Conservation (phyloP, 192 early-diverging fungal species). For the Entrophospora sp. region DNA sequence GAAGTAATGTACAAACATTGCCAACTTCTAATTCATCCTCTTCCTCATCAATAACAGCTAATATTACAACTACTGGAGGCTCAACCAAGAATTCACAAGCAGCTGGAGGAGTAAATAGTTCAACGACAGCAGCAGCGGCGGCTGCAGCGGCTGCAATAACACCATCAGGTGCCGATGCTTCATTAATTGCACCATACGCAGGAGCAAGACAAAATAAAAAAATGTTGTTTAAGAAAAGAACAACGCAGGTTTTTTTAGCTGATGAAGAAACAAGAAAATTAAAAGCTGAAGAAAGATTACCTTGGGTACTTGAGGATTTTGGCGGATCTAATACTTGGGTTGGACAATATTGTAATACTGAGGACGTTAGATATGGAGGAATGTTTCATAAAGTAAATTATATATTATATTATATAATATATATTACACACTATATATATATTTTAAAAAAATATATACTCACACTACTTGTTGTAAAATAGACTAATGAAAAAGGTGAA, state of each 20-base stretch:
- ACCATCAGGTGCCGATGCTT: conserved; percentile 46
- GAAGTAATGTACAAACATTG: no score
- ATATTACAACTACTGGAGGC: no score
- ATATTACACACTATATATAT: not conserved
- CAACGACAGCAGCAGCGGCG: no score
- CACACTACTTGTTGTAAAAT: not conserved
- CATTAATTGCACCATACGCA: conserved; percentile 63
- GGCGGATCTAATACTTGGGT: conserved; percentile 57
- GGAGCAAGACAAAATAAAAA: conserved; percentile 68
- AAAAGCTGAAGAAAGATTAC: conserved; percentile 63
- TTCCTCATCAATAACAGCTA: conserved; percentile 4
- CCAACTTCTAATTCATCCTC: not conserved
- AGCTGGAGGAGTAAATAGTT: no score
- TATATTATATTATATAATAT: not conserved
- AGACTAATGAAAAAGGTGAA: no score
- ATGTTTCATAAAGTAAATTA: conserved; percentile 62
- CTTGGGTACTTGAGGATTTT: conserved; percentile 73
- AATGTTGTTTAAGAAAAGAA: conserved; percentile 72
- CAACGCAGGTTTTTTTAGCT: conserved; percentile 50
- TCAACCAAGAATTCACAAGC: no score
- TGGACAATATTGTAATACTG: conserved; percentile 62
- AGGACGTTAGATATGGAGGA: conserved; percentile 57
- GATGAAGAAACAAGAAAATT: conserved; percentile 48
- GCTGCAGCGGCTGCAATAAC: not conserved
- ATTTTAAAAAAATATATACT: not conserved